phyloP scores from a whole-genome alignment of 75 land plant species.

The Sequoiadendron giganteum region DNA sequence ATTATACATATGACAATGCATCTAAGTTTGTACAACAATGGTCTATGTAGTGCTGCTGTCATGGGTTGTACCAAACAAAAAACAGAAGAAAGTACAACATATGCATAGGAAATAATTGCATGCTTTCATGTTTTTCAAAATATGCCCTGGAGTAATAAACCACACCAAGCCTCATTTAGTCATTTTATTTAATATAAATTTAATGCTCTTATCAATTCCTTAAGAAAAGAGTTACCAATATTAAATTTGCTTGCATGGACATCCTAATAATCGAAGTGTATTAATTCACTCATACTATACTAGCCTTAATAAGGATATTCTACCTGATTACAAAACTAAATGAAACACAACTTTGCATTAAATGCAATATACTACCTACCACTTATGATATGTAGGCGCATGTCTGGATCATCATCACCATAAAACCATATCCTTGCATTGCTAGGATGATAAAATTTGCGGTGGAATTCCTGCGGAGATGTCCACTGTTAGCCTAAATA shows the following conservation, averaged over 20 bases:
- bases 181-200: background rate
- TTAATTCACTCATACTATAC: background rate
- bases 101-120: background rate
- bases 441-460: conserved; percentile 94
- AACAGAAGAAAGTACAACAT: background rate
- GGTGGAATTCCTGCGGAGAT: conserved; percentile 80
- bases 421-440: conserved; percentile 99
- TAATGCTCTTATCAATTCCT: background rate
- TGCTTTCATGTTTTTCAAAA: background rate
- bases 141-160: background rate
- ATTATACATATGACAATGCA: background rate
- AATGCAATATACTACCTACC: conserved; percentile 37
- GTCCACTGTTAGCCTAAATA: conserved; percentile 1
- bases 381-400: conserved; percentile 77
- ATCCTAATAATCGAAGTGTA: background rate
- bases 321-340: background rate
- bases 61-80: background rate
- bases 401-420: conserved; percentile 94
- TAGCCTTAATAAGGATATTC: background rate
- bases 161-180: background rate
- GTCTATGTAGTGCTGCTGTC: background rate
- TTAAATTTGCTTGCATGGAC: background rate
- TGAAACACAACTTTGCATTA: background rate
- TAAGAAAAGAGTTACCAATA: background rate
- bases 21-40: background rate